Evolutionary conservation across 768 basidiomycete genomes (phyloP), one percentile per base, ranked within the genome.

Genomic region (Mrakia frigida): DNA sequence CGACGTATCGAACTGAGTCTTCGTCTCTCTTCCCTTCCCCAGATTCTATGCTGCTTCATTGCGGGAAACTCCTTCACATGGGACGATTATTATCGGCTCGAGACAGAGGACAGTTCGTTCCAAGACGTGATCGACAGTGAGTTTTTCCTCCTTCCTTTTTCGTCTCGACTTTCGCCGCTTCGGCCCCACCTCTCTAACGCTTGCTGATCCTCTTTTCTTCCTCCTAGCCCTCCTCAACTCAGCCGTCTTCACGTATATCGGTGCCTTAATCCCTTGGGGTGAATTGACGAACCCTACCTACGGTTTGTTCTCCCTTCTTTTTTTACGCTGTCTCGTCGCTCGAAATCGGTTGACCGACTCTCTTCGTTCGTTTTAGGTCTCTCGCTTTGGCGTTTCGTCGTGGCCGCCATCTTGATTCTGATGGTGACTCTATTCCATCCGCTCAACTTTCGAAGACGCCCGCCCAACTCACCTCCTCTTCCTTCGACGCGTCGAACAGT

Each of bases 351-450:
- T n/a, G 28, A 69, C n/a, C 46, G 37, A 52, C 53, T 21, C 53
- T 41, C 9, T 21, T 6, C 31, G n/a, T 73, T 37, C 50, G 3
- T 28, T 61, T 18, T 61, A 73, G 77, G 75, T 13, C 81, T 86
- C 50, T 74, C 80, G 2, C 81, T 83, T 0, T 85, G 85, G 84
- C 78, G 83, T 14, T 77, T 86, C 14, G 81, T 85, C 31, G 80
- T 84, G 9, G 78, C 85, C 23, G 84, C 81, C 3, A 80, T 85
- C 23, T 74, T 82, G 50, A 81, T 86, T 73, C 82, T 86, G 73
- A 52, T 84, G 2, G 65, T 68, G 11, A 39, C 16, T 11, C 37
- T 14, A 16, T 18, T 25, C 18, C 63, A n/a, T n/a, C n/a, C n/a
- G n/a, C n/a, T n/a, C 65, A 10, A 25, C 2, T 7, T 39, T 7